Conservation (phyloP, 2,329 filamentous ascomycete species). For the Trichothecium sympodiale region DNA sequence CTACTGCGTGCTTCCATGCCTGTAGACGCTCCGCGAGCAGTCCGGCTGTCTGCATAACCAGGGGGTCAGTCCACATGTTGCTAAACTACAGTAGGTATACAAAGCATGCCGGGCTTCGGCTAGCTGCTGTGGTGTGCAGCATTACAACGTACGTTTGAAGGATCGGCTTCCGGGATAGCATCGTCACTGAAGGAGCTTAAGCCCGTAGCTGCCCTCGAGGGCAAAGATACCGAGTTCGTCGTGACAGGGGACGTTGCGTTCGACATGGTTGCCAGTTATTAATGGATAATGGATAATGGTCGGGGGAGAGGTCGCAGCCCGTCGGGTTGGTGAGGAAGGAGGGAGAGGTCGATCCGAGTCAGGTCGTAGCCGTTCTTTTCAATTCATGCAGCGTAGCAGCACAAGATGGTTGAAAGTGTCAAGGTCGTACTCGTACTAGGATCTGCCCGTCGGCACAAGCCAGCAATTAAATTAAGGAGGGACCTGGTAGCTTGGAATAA, state of each 20-base stretch:
- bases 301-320: not conserved
- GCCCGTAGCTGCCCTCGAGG: conserved; percentile 35
- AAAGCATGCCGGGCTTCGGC: no score
- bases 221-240: conserved; percentile 18
- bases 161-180: conserved; percentile 46
- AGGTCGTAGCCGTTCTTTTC: no score
- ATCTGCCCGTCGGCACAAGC: no score
- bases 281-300: not conserved
- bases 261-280: conserved; percentile 11
- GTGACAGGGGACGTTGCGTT: conserved; percentile 18
- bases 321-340: no score
- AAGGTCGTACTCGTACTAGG: no score
- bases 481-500: no score
- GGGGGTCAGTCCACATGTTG: not conserved
- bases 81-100: not conserved
- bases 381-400: no score
- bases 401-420: no score
- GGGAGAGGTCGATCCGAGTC: no score
- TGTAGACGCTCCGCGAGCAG: conserved; percentile 79
- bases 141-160: conserved; percentile 37
- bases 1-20: conserved; percentile 93
- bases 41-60: conserved; percentile 49
- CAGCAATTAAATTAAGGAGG: no score
- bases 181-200: conserved; percentile 41
- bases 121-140: not conserved